Conservation (phyloP, 2,329 filamentous ascomycete genomes). For the Fusarium veterinarium region DNA sequence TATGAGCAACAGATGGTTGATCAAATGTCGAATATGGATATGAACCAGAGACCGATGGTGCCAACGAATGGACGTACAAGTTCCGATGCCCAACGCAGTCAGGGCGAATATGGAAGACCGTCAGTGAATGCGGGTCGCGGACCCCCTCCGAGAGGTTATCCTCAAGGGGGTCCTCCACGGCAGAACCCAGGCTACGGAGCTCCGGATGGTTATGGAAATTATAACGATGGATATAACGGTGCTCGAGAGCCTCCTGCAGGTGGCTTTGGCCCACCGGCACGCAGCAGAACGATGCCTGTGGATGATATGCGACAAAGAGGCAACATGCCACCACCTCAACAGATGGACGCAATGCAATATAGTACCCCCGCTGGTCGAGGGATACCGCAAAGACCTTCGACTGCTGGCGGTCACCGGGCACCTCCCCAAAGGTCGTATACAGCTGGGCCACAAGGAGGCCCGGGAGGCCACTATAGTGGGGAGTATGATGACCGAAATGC, state of each 20-base stretch:
- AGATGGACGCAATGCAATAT: slow-evolving; percentile 60
- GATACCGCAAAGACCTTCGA: slow-evolving; percentile 65
- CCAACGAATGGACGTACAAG: slow-evolving; percentile 38
- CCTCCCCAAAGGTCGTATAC: slow-evolving; percentile 65
- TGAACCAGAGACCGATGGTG: slow-evolving; percentile 46
- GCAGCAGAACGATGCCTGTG: slow-evolving; percentile 72
- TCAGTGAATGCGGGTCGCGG: slow-evolving; percentile 44
- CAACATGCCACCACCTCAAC: slow-evolving; percentile 50
- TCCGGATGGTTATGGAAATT: slow-evolving; percentile 42
- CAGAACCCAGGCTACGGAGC: slow-evolving; percentile 40
- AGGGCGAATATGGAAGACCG: slow-evolving; percentile 44
- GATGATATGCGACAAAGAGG: slow-evolving; percentile 58
- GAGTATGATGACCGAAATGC: slow-evolving; percentile 48
- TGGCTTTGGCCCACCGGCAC: slow-evolving; percentile 62
- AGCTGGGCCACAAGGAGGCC: slow-evolving; percentile 52
- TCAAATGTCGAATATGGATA: slow-evolving; percentile 52
- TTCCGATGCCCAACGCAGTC: slow-evolving; percentile 43
- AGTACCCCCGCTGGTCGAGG: slow-evolving; percentile 58
- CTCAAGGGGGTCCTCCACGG: slow-evolving; percentile 47
- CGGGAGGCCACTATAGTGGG: slow-evolving; percentile 49
- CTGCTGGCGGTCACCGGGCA: slow-evolving; percentile 63
- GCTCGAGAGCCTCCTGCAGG: slow-evolving; percentile 50
- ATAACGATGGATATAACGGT: slow-evolving; percentile 43
- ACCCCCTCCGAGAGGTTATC: slow-evolving; percentile 50
- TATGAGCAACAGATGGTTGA: slow-evolving; percentile 48